Percentiles rank a stretch among this genome's conserved stretches.
phyloP scores from a whole-genome alignment of 2,329 filamentous ascomycete genomes.

The Chaetomiaceae sp. region DNA sequence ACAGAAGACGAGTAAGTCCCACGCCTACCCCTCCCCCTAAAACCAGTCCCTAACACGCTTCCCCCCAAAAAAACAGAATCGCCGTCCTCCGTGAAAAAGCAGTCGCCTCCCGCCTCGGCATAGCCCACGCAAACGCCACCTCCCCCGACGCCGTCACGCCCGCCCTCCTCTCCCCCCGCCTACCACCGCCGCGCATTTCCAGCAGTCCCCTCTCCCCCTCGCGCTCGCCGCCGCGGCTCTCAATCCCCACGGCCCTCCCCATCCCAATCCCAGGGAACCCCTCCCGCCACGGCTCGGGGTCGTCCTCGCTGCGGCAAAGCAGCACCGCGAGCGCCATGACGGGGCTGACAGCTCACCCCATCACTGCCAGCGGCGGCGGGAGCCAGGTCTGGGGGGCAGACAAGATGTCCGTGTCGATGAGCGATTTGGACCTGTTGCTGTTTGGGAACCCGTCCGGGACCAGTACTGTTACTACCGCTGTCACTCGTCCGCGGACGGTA shows the following conservation, averaged over 20 bases:
- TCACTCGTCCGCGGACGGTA: too few relatives aligned
- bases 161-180: not conserved
- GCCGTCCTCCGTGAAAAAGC: constrained; percentile 50
- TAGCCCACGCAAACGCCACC: constrained; percentile 34
- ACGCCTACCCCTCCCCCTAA: not conserved
- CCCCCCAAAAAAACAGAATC: constrained; percentile 36
- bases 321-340: too few relatives aligned
- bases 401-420: constrained; percentile 1
- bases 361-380: too few relatives aligned
- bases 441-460: constrained; percentile 5
- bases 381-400: too few relatives aligned
- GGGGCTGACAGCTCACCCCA: too few relatives aligned
- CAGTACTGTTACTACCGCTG: too few relatives aligned
- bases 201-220: not conserved
- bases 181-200: too few relatives aligned
- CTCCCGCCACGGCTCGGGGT: not conserved
- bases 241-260: constrained; percentile 8
- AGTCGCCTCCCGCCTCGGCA: constrained; percentile 45
- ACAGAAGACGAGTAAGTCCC: constrained; percentile 54
- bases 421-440: constrained; percentile 6
- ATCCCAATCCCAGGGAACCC: not conserved
- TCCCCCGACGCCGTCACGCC: not conserved
- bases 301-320: not conserved
- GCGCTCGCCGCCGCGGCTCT: not conserved
- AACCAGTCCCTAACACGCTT: not conserved